phyloP scores from a whole-genome alignment of 2,329 filamentous ascomycete genomes.

The Paradendryphiella salina region DNA sequence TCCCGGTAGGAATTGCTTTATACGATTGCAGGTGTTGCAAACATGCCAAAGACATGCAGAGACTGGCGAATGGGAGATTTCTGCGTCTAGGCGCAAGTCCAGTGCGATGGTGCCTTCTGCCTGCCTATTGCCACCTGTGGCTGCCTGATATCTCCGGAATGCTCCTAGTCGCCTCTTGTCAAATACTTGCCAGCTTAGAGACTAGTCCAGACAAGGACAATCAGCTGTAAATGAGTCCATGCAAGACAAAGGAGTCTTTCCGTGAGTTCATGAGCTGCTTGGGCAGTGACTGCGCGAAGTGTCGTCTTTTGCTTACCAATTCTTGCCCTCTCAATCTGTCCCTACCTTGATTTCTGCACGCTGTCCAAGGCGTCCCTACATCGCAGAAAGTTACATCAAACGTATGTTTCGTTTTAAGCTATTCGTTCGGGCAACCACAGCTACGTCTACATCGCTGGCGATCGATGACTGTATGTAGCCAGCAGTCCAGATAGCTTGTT shows the following conservation, averaged over 20 bases:
- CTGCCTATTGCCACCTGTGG: constrained; percentile 36
- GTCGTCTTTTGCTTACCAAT: neutral
- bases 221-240: neutral
- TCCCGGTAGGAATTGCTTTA: constrained; percentile 7
- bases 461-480: no score
- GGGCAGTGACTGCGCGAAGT: neutral
- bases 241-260: neutral
- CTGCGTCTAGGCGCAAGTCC: constrained; percentile 3
- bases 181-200: constrained; percentile 17
- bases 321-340: neutral
- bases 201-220: constrained; percentile 12
- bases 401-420: no score
- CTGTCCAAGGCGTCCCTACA: neutral
- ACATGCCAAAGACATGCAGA: constrained; percentile 17
- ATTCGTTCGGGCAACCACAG: neutral
- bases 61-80: constrained; percentile 19
- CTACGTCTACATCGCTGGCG: neutral
- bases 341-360: neutral
- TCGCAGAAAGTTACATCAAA: no score
- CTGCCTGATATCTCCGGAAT: constrained; percentile 33
- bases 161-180: constrained; percentile 10
- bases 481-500: neutral
- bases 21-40: constrained; percentile 1
- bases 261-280: neutral
- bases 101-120: constrained; percentile 22